Base-by-base conservation (phyloP, 306 rosid species). In the Quercus parvula region DNA sequence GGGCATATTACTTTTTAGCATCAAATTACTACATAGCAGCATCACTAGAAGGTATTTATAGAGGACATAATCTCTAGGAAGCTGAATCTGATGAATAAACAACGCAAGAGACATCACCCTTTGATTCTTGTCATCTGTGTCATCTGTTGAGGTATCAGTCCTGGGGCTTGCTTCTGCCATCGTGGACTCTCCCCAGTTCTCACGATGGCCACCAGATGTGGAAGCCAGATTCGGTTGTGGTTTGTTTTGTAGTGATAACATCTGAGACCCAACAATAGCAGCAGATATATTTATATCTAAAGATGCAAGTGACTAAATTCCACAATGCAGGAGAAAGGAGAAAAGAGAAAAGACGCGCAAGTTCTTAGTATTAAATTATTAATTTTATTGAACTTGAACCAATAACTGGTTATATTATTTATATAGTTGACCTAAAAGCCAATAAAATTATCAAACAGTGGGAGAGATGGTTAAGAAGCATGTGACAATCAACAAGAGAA, bases 101-200 rank as follows among this genome's bases (percentile, higher is more conserved):
- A 7, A 85, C 72, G 79, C 55, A 75, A 79, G 77, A 75, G 33
- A 87, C 51, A 38, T 82, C 66, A 92, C 97, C 97, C 73, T 79
- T 82, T 84, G 94, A 87, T 87, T 92, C 83, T 91, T 95, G 77
- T 91, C 92, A 77, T 95, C 97, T 5, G 99, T 92, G 75, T 95
- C 98, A 79, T 95, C 99, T 27, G 94, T 90, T 63, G 98, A 95
- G 80, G 98, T 89, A 86, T 92, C 97, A 56, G 97, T 93, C 77
- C 82, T 85, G 5, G 93, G 94, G 86, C 98, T 92, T 38, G 78
- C 93, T 80, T 90, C 96, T 30, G 92, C 96, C 92, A 90, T 83
- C 80, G 79, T 95, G 77, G 97, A 87, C 84, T 92, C 96, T 19
- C 92, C 96, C 98, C 97, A 95, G 66, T 92, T 92, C 86, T 95